Conservation (phyloP, 805 yeast species). For the Nakazawaea pomicola region DNA sequence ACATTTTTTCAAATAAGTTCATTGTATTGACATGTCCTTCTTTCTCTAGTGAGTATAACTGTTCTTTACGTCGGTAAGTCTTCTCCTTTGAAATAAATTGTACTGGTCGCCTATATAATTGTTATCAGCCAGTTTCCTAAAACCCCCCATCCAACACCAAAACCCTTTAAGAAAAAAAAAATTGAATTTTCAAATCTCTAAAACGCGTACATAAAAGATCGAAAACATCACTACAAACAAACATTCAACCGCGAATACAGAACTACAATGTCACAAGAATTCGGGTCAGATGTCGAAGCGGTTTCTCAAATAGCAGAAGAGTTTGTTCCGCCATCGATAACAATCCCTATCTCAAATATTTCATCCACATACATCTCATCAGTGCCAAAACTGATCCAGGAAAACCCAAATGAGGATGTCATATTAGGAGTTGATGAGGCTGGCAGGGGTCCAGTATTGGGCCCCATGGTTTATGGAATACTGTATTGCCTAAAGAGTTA, state of each 20-base stretch:
- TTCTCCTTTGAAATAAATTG: background rate
- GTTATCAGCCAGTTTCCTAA: too few species aligned
- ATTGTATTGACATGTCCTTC: too few species aligned
- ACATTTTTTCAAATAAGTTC: background rate
- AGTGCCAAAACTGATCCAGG: constrained; percentile 37
- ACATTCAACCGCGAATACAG: background rate
- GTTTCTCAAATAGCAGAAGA: constrained; percentile 29
- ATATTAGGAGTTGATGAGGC: constrained; percentile 96
- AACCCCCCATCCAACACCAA: too few species aligned
- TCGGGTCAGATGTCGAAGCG: constrained; percentile 41
- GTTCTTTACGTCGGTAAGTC: background rate
- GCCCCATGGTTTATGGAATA: constrained; percentile 96
- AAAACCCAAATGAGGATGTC: constrained; percentile 33
- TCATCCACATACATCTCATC: constrained; percentile 47
- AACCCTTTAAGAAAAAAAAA: too few species aligned
- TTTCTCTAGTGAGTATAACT: too few species aligned
- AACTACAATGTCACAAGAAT: background rate
- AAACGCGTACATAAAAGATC: constrained; percentile 2
- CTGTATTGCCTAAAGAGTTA: constrained; percentile 66
- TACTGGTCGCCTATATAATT: too few species aligned
- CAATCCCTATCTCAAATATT: constrained; percentile 24
- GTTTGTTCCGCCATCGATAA: constrained; percentile 32
- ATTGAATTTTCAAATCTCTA: too few species aligned
- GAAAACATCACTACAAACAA: background rate
- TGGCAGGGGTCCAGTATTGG: constrained; percentile 96